Conservation (phyloP, 1,284 basidiomycete genomes). For the Meripilus lineatus region DNA sequence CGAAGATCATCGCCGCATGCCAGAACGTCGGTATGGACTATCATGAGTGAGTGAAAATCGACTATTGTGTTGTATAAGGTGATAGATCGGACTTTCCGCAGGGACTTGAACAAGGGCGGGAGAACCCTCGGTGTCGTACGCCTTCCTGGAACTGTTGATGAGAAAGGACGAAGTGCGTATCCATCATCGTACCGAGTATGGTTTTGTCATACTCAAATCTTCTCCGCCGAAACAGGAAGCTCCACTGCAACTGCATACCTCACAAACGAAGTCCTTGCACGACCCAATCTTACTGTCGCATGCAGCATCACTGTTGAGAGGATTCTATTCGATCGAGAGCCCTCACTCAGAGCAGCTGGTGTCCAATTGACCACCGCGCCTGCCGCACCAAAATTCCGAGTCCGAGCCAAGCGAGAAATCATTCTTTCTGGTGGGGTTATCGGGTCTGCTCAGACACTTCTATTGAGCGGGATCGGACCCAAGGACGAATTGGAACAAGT, state of each 20-base stretch:
- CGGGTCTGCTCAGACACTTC: slow-evolving; percentile 41
- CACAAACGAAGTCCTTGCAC: slow-evolving; percentile 23
- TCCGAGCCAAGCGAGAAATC: slow-evolving; percentile 32
- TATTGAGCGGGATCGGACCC: slow-evolving; percentile 46
- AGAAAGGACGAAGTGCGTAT: slow-evolving; percentile 27
- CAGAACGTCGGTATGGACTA: slow-evolving; percentile 20
- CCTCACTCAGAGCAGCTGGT: slow-evolving; percentile 20
- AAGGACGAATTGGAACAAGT: slow-evolving; percentile 28
- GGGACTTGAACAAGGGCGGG: slow-evolving; percentile 27
- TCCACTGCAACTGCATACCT: slow-evolving; percentile 39
- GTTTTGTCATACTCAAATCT: not conserved
- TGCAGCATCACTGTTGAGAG: slow-evolving; percentile 26
- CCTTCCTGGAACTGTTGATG: slow-evolving; percentile 25
- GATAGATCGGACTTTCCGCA: slow-evolving; percentile 11
- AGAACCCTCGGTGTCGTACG: slow-evolving; percentile 23
- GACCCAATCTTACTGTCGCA: slow-evolving; percentile 37
- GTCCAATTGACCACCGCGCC: slow-evolving; percentile 25
- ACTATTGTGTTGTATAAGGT: not conserved
- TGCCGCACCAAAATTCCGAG: slow-evolving; percentile 19
- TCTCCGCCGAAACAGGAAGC: slow-evolving; percentile 21
- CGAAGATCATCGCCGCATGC: slow-evolving; percentile 14
- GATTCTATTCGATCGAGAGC: slow-evolving; percentile 18
- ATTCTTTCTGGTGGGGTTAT: slow-evolving; percentile 39
- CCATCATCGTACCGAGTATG: too few species aligned
- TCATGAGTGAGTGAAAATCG: slow-evolving; percentile 15